Conservation (phyloP, 208 protist species). For the Trypanosoma platydactyli region DNA sequence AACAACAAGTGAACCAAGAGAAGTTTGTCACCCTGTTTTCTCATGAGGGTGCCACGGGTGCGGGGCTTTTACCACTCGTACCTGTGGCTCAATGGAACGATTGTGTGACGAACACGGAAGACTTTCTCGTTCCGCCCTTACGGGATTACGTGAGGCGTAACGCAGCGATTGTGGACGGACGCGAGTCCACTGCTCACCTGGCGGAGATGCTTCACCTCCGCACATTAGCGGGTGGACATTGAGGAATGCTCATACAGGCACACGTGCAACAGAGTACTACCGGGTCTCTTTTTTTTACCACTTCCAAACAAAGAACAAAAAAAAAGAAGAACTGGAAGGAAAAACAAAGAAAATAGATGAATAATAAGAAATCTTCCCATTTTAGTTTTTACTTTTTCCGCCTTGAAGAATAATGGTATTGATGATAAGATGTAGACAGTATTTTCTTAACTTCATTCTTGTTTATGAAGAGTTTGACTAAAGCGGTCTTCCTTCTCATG, state of each 20-base stretch:
- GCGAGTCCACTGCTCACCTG: slow-evolving; percentile 68
- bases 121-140: slow-evolving; percentile 53
- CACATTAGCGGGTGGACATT: slow-evolving; percentile 39
- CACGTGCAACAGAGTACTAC: too few relatives aligned
- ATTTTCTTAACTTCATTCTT: too few relatives aligned
- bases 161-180: slow-evolving; percentile 51
- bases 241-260: too few relatives aligned
- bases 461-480: too few relatives aligned
- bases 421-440: too few relatives aligned
- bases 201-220: slow-evolving; percentile 76
- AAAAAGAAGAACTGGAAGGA: too few relatives aligned
- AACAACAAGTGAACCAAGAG: slow-evolving; percentile 18
- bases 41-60: slow-evolving; percentile 44
- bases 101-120: slow-evolving; percentile 69
- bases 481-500: too few relatives aligned
- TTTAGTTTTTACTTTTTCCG: too few relatives aligned
- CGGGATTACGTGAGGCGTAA: slow-evolving; percentile 40
- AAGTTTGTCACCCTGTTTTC: slow-evolving; percentile 62
- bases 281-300: too few relatives aligned
- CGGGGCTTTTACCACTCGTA: slow-evolving; percentile 38
- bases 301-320: too few relatives aligned
- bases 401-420: too few relatives aligned
- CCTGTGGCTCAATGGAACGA: slow-evolving; percentile 56
- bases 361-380: not conserved
- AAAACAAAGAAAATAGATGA: too few relatives aligned